Evolutionary conservation across 2,329 filamentous ascomycete species (phyloP).

Genomic region (Truncatella angustata): DNA sequence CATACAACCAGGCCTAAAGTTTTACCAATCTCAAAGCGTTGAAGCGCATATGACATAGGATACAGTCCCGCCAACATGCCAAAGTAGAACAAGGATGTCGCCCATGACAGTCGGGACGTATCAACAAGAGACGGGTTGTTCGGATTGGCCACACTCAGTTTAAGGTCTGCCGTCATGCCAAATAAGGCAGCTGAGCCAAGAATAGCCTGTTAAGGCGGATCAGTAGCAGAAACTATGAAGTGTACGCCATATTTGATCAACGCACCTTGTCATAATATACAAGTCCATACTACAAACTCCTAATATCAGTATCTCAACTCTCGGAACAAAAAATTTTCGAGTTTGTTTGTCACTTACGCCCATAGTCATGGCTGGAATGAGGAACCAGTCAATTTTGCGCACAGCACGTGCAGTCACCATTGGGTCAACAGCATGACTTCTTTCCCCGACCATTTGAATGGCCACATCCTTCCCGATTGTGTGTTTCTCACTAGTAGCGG

Average conservation of each 20-base stretch:
- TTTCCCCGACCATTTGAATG: slow-evolving; percentile 58
- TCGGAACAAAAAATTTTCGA: neutral
- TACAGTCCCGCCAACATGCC: slow-evolving; percentile 74
- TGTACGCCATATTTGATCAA: neutral
- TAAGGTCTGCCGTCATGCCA: slow-evolving; percentile 70
- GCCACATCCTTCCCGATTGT: slow-evolving; percentile 47
- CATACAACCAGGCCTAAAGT: slow-evolving; percentile 63
- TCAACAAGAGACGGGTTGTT: slow-evolving; percentile 55
- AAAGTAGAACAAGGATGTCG: slow-evolving; percentile 78
- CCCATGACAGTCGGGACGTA: slow-evolving; percentile 71
- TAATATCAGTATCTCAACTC: neutral
- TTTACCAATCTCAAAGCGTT: slow-evolving; percentile 64
- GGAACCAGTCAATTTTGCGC: slow-evolving; percentile 64
- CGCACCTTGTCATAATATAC: slow-evolving; percentile 68
- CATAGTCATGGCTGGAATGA: slow-evolving; percentile 67
- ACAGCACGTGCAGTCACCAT: slow-evolving; percentile 54
- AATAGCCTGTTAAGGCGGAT: slow-evolving; percentile 53
- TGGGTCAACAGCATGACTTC: slow-evolving; percentile 52
- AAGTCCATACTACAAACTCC: slow-evolving; percentile 57
- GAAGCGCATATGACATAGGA: slow-evolving; percentile 69
- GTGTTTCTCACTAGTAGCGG: neutral
- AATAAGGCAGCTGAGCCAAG: slow-evolving; percentile 71
- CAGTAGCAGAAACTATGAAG: neutral
- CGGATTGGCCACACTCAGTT: slow-evolving; percentile 50
- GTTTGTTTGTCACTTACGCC: slow-evolving; percentile 34